phyloP scores from a whole-genome alignment of 768 basidiomycete genomes.

The Boletellus ananas region DNA sequence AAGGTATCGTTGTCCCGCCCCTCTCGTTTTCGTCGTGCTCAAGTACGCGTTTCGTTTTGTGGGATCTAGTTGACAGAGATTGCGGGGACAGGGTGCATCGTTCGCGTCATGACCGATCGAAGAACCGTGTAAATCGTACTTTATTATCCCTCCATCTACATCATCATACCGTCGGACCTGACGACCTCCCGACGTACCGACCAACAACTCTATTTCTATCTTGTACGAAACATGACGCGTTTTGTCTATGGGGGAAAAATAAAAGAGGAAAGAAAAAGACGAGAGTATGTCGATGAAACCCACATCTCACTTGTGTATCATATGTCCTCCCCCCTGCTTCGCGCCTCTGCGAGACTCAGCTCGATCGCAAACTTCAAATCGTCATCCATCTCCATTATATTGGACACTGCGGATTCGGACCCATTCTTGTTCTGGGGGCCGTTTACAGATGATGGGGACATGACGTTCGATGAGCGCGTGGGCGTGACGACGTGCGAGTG shows the following conservation, averaged over 20 bases:
- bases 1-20: conserved; percentile 53
- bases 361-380: conserved; percentile 64
- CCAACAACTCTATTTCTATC: neutral
- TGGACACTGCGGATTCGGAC: neutral
- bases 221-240: neutral
- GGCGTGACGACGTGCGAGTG: conserved; percentile 10
- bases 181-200: too few relatives aligned
- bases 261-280: neutral
- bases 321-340: conserved; percentile 7
- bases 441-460: conserved; percentile 15
- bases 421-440: conserved; percentile 2
- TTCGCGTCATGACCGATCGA: conserved; percentile 76
- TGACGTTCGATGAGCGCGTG: conserved; percentile 4
- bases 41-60: neutral
- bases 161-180: neutral
- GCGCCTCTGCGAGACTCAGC: conserved; percentile 60
- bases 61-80: conserved; percentile 76
- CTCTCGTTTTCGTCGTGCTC: conserved; percentile 13
- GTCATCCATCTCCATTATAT: conserved; percentile 49
- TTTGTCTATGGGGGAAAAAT: neutral
- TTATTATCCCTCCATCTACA: neutral
- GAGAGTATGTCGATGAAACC: neutral
- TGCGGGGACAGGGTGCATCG: conserved; percentile 93
- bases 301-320: conserved; percentile 1
- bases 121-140: conserved; percentile 41